phyloP scores from a whole-genome alignment of 805 yeast genomes.

The Millerozyma acaciae region DNA sequence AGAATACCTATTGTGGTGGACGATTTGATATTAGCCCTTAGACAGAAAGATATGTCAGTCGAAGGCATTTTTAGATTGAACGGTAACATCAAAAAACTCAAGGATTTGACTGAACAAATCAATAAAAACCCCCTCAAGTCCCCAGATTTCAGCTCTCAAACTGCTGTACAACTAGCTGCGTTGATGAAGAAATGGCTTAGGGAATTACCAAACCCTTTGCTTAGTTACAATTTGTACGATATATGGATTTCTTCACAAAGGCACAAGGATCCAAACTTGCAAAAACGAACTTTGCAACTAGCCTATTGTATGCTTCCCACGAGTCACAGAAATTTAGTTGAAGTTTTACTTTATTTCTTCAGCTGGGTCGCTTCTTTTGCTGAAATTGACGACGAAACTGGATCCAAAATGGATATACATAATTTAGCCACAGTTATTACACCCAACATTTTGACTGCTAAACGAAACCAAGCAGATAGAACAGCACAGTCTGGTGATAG shows the following conservation, averaged over 20 bases:
- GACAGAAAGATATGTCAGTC: conserved; percentile 88
- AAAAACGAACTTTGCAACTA: conserved; percentile 55
- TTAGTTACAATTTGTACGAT: conserved; percentile 72
- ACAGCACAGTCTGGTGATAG: conserved; percentile 51
- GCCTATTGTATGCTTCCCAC: conserved; percentile 77
- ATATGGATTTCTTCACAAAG: conserved; percentile 70
- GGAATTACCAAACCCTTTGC: conserved; percentile 87
- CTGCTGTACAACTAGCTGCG: conserved; percentile 91
- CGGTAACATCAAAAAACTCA: conserved; percentile 84
- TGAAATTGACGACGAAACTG: conserved; percentile 79
- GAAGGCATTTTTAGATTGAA: conserved; percentile 96
- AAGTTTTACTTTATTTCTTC: conserved; percentile 79
- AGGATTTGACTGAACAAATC: conserved; percentile 67
- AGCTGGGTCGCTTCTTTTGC: conserved; percentile 97
- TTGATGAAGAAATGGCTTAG: conserved; percentile 85
- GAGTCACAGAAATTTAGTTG: conserved; percentile 77
- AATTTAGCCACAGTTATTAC: conserved; percentile 93
- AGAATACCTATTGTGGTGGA: conserved; percentile 84
- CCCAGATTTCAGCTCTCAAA: conserved; percentile 70
- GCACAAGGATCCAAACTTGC: conserved; percentile 42
- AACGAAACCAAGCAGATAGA: conserved; percentile 30
- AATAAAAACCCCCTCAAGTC: conserved; percentile 68
- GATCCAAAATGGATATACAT: conserved; percentile 92
- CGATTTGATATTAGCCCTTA: conserved; percentile 76
- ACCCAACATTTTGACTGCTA: conserved; percentile 78